Base-by-base conservation (phyloP, 2,329 filamentous ascomycete species). In the Septoria petroselini region DNA sequence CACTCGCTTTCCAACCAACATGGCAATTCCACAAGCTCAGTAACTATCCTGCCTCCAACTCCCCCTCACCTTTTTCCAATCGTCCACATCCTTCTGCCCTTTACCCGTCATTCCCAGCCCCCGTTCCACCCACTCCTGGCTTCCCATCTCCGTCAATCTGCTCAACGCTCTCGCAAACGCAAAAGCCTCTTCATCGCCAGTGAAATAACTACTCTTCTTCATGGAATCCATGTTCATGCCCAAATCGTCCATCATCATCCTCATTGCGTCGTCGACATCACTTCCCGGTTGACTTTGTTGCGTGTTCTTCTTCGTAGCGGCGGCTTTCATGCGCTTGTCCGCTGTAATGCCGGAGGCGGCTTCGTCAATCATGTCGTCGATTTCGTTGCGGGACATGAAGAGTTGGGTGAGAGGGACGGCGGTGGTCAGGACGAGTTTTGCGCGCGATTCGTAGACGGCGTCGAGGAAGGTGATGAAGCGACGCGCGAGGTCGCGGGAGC, bases 381-480 rank as follows among this genome's bases (percentile, higher is more conserved):
- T 62, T 58, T 76, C 73, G 33, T 69, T 61, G 14, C 62, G 57
- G 7, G 65, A 62, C 52, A 71, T 65, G 53, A 97, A 98, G 27
- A 97, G 81, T 66, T 95, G 84, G 6, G 82, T 82, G 2, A 98
- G 75, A 0, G 91, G 89, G 41, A 91, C 88, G 33, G 84, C 89
- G 2, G 88, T 91, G 0, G 93, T 98, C 48, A 98, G 80, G 12
- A 97, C 91, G 6, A 98, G 80, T 72, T 96, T 97, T n/a, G 90
- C 91, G 69, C 91, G 81, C 21, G 79, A 77, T 70, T 98, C 93
- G 66, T 98, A 98, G 3, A 96, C 85, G 4, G 93, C 91, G 67
- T 98, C 93, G 58, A 98, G 88, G 62, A 98, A 96, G 0, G 91
- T 98, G 68, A 98, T 98, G 70, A 98, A 96, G 4, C 93, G 80